These are phyloP conservation scores for Rhodamnia argentea DNA, from an alignment of 345 rosid genomes.

Conservation along the genomic window DNA sequence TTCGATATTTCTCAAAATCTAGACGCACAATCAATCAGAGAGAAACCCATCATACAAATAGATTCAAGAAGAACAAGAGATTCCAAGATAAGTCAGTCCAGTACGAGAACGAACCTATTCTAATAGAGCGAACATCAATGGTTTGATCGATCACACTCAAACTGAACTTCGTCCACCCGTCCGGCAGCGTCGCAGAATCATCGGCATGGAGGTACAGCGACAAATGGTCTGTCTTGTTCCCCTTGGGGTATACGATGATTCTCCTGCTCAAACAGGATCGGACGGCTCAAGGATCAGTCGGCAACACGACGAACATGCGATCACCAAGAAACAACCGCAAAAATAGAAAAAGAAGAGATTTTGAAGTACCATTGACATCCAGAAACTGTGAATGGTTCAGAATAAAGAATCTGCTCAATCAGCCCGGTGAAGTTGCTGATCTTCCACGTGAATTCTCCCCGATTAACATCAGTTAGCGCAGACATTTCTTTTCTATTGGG, in stretches of 20 bases:
- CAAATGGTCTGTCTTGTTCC: too few species aligned
- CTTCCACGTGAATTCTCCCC: not conserved
- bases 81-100: not conserved
- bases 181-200: not conserved
- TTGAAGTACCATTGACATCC: not conserved
- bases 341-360: not conserved
- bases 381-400: not conserved
- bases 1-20: too few species aligned
- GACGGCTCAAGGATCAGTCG: too few species aligned
- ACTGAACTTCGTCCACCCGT: conserved; percentile 14
- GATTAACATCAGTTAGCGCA: not conserved
- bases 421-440: not conserved
- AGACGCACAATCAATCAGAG: too few species aligned
- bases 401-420: not conserved
- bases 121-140: too few species aligned
- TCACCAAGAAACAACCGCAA: not conserved
- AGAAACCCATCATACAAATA: too few species aligned
- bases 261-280: too few species aligned
- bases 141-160: conserved; percentile 10
- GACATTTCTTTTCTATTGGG: not conserved
- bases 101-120: not conserved
- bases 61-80: not conserved
- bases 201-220: too few species aligned
- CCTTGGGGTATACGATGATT: too few species aligned
- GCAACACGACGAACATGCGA: too few species aligned